Evolutionary conservation across 441 rosid species (phyloP).

Genomic region (Sinapis alba): DNA sequence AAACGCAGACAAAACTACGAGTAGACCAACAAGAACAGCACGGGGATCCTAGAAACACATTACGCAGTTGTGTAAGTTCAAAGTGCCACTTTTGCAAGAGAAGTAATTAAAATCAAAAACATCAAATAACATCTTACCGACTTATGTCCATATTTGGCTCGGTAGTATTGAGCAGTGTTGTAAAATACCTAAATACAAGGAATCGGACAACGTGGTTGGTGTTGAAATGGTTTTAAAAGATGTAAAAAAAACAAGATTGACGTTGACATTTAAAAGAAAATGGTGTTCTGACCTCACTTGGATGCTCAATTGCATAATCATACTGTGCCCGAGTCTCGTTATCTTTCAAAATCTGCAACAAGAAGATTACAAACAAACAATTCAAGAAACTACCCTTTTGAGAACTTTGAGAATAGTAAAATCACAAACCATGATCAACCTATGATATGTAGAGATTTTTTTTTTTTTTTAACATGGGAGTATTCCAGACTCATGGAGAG

Average conservation of each 20-base stretch:
- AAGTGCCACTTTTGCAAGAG: background rate
- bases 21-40: constrained; percentile 83
- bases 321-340: constrained; percentile 85
- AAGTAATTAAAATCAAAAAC: background rate
- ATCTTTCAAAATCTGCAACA: constrained; percentile 83
- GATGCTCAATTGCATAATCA: constrained; percentile 95
- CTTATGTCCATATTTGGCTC: constrained; percentile 88
- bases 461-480: no score
- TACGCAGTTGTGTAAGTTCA: background rate
- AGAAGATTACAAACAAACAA: background rate
- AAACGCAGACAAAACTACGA: constrained; percentile 79
- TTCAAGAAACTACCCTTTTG: background rate
- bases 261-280: background rate
- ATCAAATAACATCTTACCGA: constrained; percentile 59
- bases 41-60: constrained; percentile 75
- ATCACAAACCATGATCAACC: background rate
- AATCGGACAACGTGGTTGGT: background rate
- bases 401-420: background rate
- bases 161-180: constrained; percentile 89
- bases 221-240: background rate
- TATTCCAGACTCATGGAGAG: no score
- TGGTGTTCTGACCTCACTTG: constrained; percentile 68
- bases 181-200: constrained; percentile 65
- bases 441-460: no score
- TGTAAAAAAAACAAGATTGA: background rate